Percentiles rank a stretch among this genome's conserved stretches.
Conservation (phyloP, 2,329 filamentous ascomycete genomes). For the Fusarium sp. region DNA sequence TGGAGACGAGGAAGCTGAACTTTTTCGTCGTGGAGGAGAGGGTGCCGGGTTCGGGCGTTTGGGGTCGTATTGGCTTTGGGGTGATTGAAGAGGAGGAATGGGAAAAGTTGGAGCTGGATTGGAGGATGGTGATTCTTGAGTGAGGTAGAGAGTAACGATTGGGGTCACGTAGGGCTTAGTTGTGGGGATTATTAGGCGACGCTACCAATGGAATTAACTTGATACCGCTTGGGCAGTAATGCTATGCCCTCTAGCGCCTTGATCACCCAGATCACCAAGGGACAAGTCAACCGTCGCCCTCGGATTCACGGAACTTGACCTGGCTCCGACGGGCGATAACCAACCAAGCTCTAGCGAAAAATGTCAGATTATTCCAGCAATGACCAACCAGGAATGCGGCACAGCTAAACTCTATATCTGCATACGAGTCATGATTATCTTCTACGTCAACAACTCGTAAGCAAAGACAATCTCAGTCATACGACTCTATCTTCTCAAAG, state of each 20-base stretch:
- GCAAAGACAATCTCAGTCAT: neutral
- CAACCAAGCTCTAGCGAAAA: neutral
- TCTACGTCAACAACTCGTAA: neutral
- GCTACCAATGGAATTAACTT: too few relatives aligned
- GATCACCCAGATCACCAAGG: too few relatives aligned
- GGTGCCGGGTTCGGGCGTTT: neutral
- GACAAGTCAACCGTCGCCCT: too few relatives aligned
- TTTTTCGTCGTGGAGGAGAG: constrained; percentile 4
- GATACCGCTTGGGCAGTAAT: too few relatives aligned
- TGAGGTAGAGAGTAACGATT: neutral
- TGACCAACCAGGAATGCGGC: neutral
- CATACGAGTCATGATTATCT: neutral
- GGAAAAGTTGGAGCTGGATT: neutral
- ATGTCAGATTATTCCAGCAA: too few relatives aligned
- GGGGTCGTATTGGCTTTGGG: constrained; percentile 11
- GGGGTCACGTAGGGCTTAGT: too few relatives aligned
- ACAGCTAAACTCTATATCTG: neutral
- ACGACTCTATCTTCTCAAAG: neutral
- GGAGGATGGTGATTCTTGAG: constrained; percentile 12
- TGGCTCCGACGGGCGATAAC: neutral
- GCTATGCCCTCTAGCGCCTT: too few relatives aligned
- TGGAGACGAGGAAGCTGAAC: constrained; percentile 6
- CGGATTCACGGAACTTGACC: neutral
- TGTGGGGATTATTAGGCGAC: too few relatives aligned
- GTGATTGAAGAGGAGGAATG: constrained; percentile 2